Percentiles rank a stretch among this genome's conserved stretches.
Evolutionary conservation across 139 green algal genomes (phyloP).

Genomic region (Chlamydomonas sp.): DNA sequence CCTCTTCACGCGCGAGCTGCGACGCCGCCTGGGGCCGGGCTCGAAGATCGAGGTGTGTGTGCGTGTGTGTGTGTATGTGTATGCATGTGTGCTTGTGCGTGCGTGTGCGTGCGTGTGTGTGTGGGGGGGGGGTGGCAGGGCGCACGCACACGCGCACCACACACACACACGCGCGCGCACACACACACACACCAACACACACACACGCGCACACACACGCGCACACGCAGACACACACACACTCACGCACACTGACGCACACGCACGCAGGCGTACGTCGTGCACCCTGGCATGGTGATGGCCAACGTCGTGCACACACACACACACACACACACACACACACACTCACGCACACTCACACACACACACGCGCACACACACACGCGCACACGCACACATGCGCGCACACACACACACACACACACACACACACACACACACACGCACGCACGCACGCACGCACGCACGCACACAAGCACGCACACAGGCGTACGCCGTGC

Average conservation of each 20-base stretch:
- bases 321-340: not conserved
- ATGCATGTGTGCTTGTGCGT: not conserved
- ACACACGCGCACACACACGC: no score
- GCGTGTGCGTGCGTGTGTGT: no score
- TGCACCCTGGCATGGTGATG: not conserved
- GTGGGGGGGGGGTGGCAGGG: no score
- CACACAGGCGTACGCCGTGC: not conserved
- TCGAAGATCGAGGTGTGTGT: not conserved
- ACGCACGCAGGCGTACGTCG: not conserved
- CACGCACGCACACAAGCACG: not conserved
- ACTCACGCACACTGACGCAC: no score
- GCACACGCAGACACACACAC: no score
- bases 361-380: not conserved
- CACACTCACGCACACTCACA: not conserved
- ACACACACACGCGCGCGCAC: no score
- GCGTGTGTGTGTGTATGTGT: not conserved
- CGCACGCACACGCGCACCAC: no score
- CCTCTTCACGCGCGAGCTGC: constrained; percentile 46
- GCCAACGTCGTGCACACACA: not conserved
- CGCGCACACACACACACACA: constrained; percentile 6
- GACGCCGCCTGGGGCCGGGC: constrained; percentile 19
- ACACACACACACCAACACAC: no score
- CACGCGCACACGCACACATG: not conserved
- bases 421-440: constrained; percentile 4
- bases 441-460: not conserved